Evolutionary conservation across 108 stramenopile species (phyloP).

Genomic region (Cyclotella kingstonii): DNA sequence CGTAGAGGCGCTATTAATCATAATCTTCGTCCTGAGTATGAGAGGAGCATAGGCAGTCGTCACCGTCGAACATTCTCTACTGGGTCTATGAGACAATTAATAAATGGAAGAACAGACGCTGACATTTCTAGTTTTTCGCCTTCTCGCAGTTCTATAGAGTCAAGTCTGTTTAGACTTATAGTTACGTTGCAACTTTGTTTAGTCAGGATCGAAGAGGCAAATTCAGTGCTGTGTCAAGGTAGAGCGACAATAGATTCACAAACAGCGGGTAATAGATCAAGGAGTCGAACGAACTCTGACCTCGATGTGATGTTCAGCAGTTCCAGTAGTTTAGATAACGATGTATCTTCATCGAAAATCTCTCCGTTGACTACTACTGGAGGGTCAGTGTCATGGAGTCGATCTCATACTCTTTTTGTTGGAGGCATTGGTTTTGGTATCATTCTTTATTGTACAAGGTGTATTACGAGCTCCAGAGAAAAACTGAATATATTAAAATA

Average conservation of each 20-base stretch:
- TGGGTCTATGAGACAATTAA: conserved; percentile 3
- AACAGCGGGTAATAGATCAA: background rate
- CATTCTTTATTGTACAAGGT: background rate
- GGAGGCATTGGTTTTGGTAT: conserved; percentile 13
- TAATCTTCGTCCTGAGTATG: too few relatives aligned
- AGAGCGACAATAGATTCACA: too few relatives aligned
- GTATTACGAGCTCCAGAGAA: conserved; percentile 8
- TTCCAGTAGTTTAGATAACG: conserved; percentile 12
- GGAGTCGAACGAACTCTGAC: conserved; percentile 14
- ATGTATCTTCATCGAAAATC: background rate
- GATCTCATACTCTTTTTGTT: conserved; percentile 4
- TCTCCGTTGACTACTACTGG: background rate
- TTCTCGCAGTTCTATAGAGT: conserved; percentile 49
- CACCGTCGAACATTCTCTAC: conserved; percentile 19
- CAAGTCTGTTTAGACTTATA: conserved; percentile 74
- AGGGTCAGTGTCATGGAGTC: background rate
- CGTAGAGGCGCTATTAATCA: too few relatives aligned
- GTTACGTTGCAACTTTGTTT: conserved; percentile 68
- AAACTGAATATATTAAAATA: conserved; percentile 17
- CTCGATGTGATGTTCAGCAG: conserved; percentile 11
- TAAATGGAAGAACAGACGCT: background rate
- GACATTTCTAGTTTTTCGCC: conserved; percentile 2
- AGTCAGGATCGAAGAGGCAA: conserved; percentile 71
- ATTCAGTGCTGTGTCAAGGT: conserved; percentile 45
- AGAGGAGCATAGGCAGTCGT: background rate